Base-by-base conservation (phyloP, 371 early-diverging fungal genomes). In the Batkoa obscura region DNA sequence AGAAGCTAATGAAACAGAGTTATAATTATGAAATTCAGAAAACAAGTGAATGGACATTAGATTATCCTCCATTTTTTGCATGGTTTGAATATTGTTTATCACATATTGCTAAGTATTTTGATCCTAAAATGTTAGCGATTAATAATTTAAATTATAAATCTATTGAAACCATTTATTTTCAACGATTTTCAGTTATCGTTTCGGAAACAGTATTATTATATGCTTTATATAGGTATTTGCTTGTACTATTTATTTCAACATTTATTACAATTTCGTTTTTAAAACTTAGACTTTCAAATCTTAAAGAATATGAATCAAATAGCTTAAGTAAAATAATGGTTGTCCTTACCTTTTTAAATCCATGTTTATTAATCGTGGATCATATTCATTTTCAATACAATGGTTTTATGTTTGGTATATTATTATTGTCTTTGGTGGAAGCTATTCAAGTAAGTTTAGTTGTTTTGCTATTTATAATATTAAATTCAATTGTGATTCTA, bases 331-430 rank as follows among this genome's bases (percentile, higher is more conserved):
- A 8, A n/a, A 41, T 6, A 5, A 60, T 78, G 3, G 76, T 69
- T 0, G 76, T 69, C 0, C 66, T 84, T 3, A 64, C 81, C 33
- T 83, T 90, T 52, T 62, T 90, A 31, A 87, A 83, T 63, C 92
- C 94, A 0, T 90, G 94, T 0, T 64, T 96, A 12, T 61, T 84
- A 38, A 78, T 88, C 59, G 85, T 90, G 13, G 90, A 90, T 68
- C 83, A 83, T 63, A 84, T 90, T 59, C 97, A 96, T 67, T 96
- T 96, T 62, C 97, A 96, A 68, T 96, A 96, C 76, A 96, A 96
- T 66, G 95, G 93, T 1, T 76, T 93, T 52, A 65, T 96, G 42
- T 90, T 85, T 58, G 95, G 95, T 6, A 79, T 96, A 34, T 73
- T 90, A 50, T 60, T 93, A 30, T 70, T 80, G 30, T 89, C 93